These are phyloP conservation scores for Pascua sp. DNA, from an alignment of 1,284 basidiomycete genomes.

Conservation along the genomic window DNA sequence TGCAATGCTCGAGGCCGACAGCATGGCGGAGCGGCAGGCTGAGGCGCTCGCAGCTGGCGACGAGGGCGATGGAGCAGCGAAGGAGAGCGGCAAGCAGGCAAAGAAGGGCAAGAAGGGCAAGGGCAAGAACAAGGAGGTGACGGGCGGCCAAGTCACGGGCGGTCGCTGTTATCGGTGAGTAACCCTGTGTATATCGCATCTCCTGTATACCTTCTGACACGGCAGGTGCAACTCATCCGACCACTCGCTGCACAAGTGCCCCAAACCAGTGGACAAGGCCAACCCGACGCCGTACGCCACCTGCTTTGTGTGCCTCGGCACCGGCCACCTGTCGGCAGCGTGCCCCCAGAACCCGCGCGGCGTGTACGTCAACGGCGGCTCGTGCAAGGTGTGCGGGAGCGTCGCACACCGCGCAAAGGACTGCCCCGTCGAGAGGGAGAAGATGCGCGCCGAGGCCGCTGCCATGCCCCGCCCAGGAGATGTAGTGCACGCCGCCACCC, in stretches of 20 bases:
- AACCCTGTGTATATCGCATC: not conserved
- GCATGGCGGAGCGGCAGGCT: slow-evolving; percentile 8
- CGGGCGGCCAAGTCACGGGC: slow-evolving; percentile 48
- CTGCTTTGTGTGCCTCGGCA: slow-evolving; percentile 81
- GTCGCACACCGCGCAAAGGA: slow-evolving; percentile 82
- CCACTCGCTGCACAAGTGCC: slow-evolving; percentile 76
- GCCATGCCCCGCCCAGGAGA: too few species aligned
- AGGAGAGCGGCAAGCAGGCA: slow-evolving; percentile 15
- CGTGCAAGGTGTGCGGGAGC: slow-evolving; percentile 80
- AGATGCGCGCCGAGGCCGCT: not conserved
- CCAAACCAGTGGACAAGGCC: slow-evolving; percentile 59
- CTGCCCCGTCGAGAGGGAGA: slow-evolving; percentile 54
- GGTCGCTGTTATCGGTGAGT: slow-evolving; percentile 79
- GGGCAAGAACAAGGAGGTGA: slow-evolving; percentile 24
- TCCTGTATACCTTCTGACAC: not conserved
- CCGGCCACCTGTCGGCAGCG: slow-evolving; percentile 73
- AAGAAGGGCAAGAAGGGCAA: slow-evolving; percentile 24
- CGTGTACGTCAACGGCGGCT: slow-evolving; percentile 85
- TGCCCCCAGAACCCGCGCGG: slow-evolving; percentile 82
- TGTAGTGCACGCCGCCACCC: too few species aligned
- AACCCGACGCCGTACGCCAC: slow-evolving; percentile 81
- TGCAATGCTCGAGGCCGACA: slow-evolving; percentile 22
- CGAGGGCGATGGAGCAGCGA: slow-evolving; percentile 15
- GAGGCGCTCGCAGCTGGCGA: slow-evolving; percentile 12
- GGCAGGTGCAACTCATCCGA: slow-evolving; percentile 74